Base-by-base conservation (phyloP, 495 filamentous ascomycete species). In the Baudoinia panamericana region DNA sequence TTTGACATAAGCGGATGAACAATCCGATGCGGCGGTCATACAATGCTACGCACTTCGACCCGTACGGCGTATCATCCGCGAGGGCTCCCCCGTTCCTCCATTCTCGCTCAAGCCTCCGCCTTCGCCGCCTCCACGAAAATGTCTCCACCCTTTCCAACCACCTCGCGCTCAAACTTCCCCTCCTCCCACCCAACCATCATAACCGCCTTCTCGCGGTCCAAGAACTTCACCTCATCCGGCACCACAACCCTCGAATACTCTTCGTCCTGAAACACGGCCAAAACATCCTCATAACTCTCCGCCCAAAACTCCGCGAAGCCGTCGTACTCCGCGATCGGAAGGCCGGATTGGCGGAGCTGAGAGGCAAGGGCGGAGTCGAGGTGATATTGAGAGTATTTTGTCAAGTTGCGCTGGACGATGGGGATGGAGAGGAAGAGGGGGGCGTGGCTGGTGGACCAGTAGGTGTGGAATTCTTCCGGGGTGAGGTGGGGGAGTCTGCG, bases 191-290 rank as follows among this genome's bases (percentile, higher is more conserved):
- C 36, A 8, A 39, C 11, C 36, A 39, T 39, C 36, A 39, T 39
- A 4, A 5, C 15, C 20, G 36, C 36, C 23, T 5, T 16, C 12
- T 39, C 19, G 5, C 36, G 21, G 16, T 39, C 22, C 5, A 39
- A 24, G 23, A 39, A 39, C 12, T 12, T 39, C 36, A 39, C 28
- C 23, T 39, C 36, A 16, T 39, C 36, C 36, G 36, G 36, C 21
- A 39, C 36, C 5, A 39, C 36, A 4, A 39, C 23, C 5, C 36
- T 5, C 20, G n/a, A 6, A 16, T 39, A 39, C 23, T 39, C 36
- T 17, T 20, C 21, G 16, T 39, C 36, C 23, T 39, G 36, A 24
- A 39, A 39, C 13, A 39, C 36, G 4, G 36, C 36, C 36, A 39
- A 26, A 6, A 16, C 23, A 11, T 28, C 24, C 23, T 39, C 36